phyloP scores from a whole-genome alignment of 306 rosid species.

The Lathyrus tuberosus region DNA sequence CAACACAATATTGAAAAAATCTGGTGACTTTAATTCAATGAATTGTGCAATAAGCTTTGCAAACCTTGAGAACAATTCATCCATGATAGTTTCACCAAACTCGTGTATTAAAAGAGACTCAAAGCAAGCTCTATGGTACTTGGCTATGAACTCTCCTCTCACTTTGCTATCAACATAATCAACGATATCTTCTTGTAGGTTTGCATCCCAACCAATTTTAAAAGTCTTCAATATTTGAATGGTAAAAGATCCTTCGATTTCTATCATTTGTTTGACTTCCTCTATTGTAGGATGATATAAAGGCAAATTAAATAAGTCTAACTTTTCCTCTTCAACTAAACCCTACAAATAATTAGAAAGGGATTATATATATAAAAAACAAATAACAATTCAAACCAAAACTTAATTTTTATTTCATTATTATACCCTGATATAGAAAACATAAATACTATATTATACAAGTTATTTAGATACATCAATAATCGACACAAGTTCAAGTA shows the following conservation, averaged over 20 bases:
- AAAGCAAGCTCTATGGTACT: constrained; percentile 37
- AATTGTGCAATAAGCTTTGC: constrained; percentile 19
- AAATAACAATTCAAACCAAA: neutral
- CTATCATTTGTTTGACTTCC: constrained; percentile 47
- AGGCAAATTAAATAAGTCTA: constrained; percentile 50
- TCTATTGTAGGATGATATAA: constrained; percentile 33
- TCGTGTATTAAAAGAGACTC: constrained; percentile 48
- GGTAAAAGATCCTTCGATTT: constrained; percentile 1
- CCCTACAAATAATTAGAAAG: neutral
- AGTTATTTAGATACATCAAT: no score
- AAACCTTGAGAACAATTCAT: constrained; percentile 48
- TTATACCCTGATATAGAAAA: no score
- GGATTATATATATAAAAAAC: neutral
- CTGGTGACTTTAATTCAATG: constrained; percentile 32
- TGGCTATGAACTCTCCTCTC: constrained; percentile 35
- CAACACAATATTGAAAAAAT: constrained; percentile 24
- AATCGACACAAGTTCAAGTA: no score
- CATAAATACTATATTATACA: no score
- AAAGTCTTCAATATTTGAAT: constrained; percentile 26
- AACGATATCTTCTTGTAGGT: constrained; percentile 9
- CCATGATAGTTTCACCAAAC: constrained; percentile 45
- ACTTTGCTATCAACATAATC: constrained; percentile 19
- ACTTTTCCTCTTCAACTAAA: constrained; percentile 43
- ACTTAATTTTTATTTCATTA: no score
- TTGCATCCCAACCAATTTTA: constrained; percentile 41